Base-by-base conservation (phyloP, 2,329 filamentous ascomycete genomes). In the Dactylonectria macrodidyma region DNA sequence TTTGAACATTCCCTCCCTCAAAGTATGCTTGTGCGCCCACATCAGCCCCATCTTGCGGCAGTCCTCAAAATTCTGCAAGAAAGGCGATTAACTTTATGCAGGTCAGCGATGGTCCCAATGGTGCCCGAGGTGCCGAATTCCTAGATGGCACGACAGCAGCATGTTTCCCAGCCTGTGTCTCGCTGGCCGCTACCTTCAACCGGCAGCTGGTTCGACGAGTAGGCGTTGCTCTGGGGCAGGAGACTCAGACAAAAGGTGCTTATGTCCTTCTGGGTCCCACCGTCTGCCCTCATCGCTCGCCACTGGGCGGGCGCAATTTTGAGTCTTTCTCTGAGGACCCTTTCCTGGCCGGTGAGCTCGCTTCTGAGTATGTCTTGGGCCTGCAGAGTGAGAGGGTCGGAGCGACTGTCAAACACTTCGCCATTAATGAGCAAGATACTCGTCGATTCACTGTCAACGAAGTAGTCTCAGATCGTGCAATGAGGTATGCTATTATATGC, bases 301-400 rank as follows among this genome's bases (percentile, higher is more conserved):
- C 58, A 11, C 24, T 60, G 33, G 58, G 58, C 10, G 58, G 58
- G 4, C 48, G 89, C 89, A 55, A 60, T 14, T 92, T 91, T 68
- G 90, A 92, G 75, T 89, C 88, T 0, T 91, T 89, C 73, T 88
- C 87, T 1, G 90, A 92, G 74, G 80, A 83, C 55, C 80, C 81
- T 22, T 71, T 80, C 19, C 65, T 83, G 7, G 69, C 66, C 14
- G 72, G 74, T 0, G 36, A 70, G 0, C 9, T 76, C 11, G 74
- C 71, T 2, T 75, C 74, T 2, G 69, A 71, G 16, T 79, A 79
- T 34, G 76, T 81, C 7, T 73, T 72, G 24, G 79, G 78, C 2
- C 73, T 81, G 2, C 79, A 82, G 50, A 75, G 73, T 12, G 64
- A 74, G 38, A 73, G 80, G 0, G 78, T 80, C 3, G 66, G 72